phyloP scores from a whole-genome alignment of 2,329 filamentous ascomycete species.

The Colletotrichum viniferum region DNA sequence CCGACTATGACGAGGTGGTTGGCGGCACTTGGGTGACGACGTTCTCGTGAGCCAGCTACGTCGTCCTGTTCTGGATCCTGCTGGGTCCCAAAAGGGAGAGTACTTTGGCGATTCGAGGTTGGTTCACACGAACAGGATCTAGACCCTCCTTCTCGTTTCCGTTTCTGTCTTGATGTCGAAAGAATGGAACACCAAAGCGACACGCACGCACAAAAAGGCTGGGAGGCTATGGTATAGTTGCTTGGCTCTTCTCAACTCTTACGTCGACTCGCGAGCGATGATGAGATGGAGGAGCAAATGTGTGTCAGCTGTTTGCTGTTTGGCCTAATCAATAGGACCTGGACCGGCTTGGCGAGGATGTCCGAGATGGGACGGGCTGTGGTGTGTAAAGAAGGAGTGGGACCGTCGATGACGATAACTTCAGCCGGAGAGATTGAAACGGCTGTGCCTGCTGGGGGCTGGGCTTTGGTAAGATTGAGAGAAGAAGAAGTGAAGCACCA shows the following conservation, averaged over 20 bases:
- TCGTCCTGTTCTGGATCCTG: not conserved
- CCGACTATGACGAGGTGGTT: conserved; percentile 7
- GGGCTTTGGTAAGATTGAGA: not conserved
- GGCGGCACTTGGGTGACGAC: not conserved
- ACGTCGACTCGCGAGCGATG: not conserved
- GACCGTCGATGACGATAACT: conserved; percentile 7
- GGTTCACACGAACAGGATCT: not conserved
- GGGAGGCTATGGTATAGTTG: not conserved
- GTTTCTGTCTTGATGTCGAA: not conserved
- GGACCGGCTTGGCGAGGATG: not conserved
- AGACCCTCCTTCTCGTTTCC: not conserved
- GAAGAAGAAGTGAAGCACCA: conserved; percentile 3
- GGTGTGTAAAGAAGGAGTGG: conserved; percentile 4
- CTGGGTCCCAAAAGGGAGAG: not conserved
- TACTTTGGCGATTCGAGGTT: not conserved
- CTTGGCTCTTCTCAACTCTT: not conserved
- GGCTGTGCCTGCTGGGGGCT: conserved; percentile 9
- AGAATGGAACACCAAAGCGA: not conserved
- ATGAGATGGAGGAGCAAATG: not conserved
- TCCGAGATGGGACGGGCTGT: not conserved
- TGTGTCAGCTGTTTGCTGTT: not conserved
- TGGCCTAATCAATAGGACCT: conserved; percentile 14
- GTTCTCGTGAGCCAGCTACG: not conserved
- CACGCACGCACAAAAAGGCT: not conserved
- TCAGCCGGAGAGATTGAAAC: conserved; percentile 8